Evolutionary conservation across 2,329 filamentous ascomycete genomes (phyloP), one percentile per base, ranked within the genome.

Genomic region (Colletotrichum liriopes): DNA sequence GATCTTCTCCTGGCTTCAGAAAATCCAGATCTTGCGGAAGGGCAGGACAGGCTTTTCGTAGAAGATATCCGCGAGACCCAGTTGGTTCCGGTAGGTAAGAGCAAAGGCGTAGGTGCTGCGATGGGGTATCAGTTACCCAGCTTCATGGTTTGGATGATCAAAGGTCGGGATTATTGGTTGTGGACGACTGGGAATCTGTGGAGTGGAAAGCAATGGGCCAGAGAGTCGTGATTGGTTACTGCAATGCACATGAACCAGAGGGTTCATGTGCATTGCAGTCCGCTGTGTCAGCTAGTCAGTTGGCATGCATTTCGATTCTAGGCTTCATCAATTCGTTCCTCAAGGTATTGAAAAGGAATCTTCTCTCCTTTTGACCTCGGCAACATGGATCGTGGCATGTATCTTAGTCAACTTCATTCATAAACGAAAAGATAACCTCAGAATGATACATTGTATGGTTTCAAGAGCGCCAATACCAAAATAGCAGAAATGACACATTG

Each of bases 141-240:
- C 60, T 84, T 82, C 35, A 20, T 85, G 52, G 82, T 88, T 0
- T 87, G 86, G 84, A 59, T 85, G 76, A 81, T 87, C 62, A 88
- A 88, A 75, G 85, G 86, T 1, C 77, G 85, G 23, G 85, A 88
- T 72, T 87, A 87, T 72, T 89, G 85, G 84, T 66, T 88, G 37
- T 86, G 85, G 84, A 87, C 84, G 12, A 85, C 83, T 1, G 83
- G 78, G 0, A 75, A 75, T 5, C 67, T 88, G 18, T 89, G 87
- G 87, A 87, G 78, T 77, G 87, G 86, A 20, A 84, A 84, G 67
- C 84, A 87, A 60, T 89, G 86, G 85, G 79, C 77, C 11, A 87
- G 87, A 75, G 83, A 85, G 74, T 73, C 74, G 9, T 81, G 60
- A 79, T 4, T 6, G n/a, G 7, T 20, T 2, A 16, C 8, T 18